These are phyloP conservation scores for Eimeria praecox DNA, from an alignment of 169 alveolate genomes.

Conservation along the genomic window DNA sequence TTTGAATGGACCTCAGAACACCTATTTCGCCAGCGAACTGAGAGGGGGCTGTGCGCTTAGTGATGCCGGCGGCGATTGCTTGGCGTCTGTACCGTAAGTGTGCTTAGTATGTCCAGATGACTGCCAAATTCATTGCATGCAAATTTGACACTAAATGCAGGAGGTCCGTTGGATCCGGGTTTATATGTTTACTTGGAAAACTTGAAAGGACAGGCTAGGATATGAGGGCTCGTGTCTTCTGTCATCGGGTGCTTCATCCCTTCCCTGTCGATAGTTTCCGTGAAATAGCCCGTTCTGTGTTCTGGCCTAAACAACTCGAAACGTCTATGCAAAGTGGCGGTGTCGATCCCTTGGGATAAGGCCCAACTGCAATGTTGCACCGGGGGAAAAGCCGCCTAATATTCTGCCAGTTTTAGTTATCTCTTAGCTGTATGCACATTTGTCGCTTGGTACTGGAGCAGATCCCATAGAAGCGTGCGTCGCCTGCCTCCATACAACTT, in stretches of 20 bases:
- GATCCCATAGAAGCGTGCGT: background rate
- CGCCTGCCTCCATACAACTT: background rate
- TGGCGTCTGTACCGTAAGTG: background rate
- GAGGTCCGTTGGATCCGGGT: background rate
- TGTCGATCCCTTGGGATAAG: background rate
- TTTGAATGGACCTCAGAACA: too few relatives aligned
- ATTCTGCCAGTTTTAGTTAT: background rate
- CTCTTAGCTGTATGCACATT: background rate
- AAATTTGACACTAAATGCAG: background rate
- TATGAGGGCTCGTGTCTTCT: background rate
- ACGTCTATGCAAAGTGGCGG: background rate
- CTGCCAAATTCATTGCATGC: background rate
- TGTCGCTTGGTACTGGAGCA: background rate
- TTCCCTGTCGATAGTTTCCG: background rate
- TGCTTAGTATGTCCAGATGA: background rate
- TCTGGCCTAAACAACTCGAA: background rate
- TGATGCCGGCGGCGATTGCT: background rate
- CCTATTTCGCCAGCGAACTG: background rate
- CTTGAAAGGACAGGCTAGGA: background rate
- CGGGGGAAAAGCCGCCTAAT: background rate
- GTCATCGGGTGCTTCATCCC: background rate
- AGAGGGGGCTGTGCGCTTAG: background rate
- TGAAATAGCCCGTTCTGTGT: background rate
- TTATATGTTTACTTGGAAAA: background rate
- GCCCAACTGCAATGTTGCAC: background rate